phyloP scores from a whole-genome alignment of 2,329 filamentous ascomycete species.

The Sporothrix sp. region DNA sequence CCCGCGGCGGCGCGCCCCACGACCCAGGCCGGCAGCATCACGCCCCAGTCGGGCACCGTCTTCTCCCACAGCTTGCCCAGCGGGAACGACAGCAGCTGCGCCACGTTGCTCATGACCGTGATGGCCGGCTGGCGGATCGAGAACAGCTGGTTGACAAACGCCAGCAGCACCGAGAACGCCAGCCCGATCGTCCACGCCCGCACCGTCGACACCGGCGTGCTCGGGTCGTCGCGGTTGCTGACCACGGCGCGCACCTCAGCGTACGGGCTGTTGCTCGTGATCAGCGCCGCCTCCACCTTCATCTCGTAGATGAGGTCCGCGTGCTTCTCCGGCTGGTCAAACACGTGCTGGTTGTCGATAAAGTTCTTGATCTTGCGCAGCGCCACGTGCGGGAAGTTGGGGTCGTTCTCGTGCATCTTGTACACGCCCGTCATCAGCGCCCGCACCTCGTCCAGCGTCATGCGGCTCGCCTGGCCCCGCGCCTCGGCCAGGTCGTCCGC shows the following conservation, averaged over 20 bases:
- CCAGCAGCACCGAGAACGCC: conserved; percentile 26
- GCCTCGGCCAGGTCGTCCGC: too few relatives aligned
- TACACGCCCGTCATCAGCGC: conserved; percentile 9
- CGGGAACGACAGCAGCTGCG: conserved; percentile 47
- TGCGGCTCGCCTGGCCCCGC: too few relatives aligned
- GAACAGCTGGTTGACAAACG: conserved; percentile 47
- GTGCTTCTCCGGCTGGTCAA: conserved; percentile 36
- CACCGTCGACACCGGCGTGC: conserved; percentile 42
- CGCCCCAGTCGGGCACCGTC: conserved; percentile 40
- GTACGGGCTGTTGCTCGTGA: conserved; percentile 47
- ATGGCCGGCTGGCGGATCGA: conserved; percentile 44
- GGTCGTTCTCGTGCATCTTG: conserved; percentile 35
- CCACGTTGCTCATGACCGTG: conserved; percentile 44
- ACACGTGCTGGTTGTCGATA: conserved; percentile 33
- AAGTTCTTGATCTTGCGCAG: conserved; percentile 33
- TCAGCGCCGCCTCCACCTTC: conserved; percentile 45
- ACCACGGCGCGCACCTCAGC: conserved; percentile 48
- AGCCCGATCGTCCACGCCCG: conserved; percentile 47
- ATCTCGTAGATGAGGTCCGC: conserved; percentile 33
- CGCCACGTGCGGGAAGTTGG: conserved; percentile 36
- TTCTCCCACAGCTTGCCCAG: conserved; percentile 42
- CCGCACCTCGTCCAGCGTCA: too few relatives aligned
- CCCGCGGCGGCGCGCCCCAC: conserved; percentile 27
- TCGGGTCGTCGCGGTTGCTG: conserved; percentile 44
- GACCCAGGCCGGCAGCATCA: conserved; percentile 27